A percentile compares a stretch with the other conserved stretches of the same genome.
These are phyloP conservation scores for Spathaspora boniae DNA, from an alignment of 805 yeast genomes.

Conservation along the genomic window DNA sequence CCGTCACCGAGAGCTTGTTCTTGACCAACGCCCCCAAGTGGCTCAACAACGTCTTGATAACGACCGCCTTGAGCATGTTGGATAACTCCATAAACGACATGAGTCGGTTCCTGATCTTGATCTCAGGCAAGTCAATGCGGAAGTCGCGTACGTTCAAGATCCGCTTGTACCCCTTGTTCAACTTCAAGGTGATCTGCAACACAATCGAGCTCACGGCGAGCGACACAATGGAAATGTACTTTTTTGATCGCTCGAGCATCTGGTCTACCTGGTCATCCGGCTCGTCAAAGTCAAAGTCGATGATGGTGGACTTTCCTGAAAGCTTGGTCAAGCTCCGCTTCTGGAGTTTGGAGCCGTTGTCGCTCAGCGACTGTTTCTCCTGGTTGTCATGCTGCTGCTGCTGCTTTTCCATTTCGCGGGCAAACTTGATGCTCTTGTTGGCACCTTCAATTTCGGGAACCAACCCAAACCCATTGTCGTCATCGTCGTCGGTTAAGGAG, in stretches of 20 bases:
- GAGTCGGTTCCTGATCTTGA: conserved; percentile 25
- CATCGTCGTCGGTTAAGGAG: conserved; percentile 11
- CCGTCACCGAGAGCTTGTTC: conserved; percentile 26
- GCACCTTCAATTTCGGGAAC: conserved; percentile 11
- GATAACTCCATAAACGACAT: conserved; percentile 36
- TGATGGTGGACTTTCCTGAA: not conserved
- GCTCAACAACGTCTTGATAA: conserved; percentile 28
- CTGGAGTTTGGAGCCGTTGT: too few species aligned
- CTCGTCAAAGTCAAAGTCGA: not conserved
- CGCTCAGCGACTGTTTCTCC: conserved; percentile 1
- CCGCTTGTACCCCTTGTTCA: conserved; percentile 30
- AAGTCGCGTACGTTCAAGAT: conserved; percentile 38
- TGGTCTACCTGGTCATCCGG: conserved; percentile 36
- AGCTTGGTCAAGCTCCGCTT: conserved; percentile 4
- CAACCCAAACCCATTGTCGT: conserved; percentile 10
- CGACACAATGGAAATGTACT: conserved; percentile 62
- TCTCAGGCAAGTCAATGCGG: conserved; percentile 30
- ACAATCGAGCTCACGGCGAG: conserved; percentile 36
- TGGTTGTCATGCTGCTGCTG: conserved; percentile 1
- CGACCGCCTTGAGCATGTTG: conserved; percentile 26
- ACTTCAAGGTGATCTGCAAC: conserved; percentile 33
- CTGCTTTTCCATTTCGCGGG: conserved; percentile 2
- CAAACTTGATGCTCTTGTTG: conserved; percentile 11
- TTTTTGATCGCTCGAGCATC: conserved; percentile 75
- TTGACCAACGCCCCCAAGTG: conserved; percentile 34